Percentiles rank a stretch among this genome's conserved stretches.
These are phyloP conservation scores for Rheum nobile DNA, from an alignment of 148 eudicot species.

Conservation along the genomic window DNA sequence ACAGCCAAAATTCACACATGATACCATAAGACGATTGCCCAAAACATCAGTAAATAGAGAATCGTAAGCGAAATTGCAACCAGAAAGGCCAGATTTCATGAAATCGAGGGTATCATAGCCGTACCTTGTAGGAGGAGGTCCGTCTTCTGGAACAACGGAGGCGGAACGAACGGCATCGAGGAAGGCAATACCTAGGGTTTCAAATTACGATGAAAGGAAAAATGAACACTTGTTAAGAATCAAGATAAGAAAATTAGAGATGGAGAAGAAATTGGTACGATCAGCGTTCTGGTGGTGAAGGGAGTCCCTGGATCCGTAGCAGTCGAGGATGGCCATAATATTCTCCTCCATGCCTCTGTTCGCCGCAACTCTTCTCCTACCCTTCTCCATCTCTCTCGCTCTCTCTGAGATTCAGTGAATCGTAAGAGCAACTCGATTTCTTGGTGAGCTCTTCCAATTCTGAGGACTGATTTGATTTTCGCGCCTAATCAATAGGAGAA, in stretches of 20 bases:
- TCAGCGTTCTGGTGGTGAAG: slow-evolving; percentile 36
- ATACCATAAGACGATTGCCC: neutral
- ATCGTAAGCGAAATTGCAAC: neutral
- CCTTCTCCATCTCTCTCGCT: neutral
- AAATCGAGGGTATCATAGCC: neutral
- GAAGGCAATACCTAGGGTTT: slow-evolving; percentile 47
- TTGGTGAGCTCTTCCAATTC: neutral
- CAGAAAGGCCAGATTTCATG: neutral
- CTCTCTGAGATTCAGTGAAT: neutral
- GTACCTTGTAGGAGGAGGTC: slow-evolving; percentile 64
- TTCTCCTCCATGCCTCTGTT: slow-evolving; percentile 58
- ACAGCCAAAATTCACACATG: neutral
- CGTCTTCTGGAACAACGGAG: slow-evolving; percentile 42
- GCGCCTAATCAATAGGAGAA: neutral
- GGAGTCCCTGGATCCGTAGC: slow-evolving; percentile 36
- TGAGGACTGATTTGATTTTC: neutral
- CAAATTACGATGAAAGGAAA: neutral
- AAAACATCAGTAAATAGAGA: slow-evolving; percentile 10
- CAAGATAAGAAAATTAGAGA: neutral
- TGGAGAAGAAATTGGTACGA: slow-evolving; percentile 16
- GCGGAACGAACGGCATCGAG: slow-evolving; percentile 79
- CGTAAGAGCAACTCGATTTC: neutral
- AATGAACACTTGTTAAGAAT: neutral
- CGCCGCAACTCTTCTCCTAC: slow-evolving; percentile 1
- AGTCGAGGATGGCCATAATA: slow-evolving; percentile 61